phyloP scores from a whole-genome alignment of 139 green algal genomes.

The Chlorella sp. region DNA sequence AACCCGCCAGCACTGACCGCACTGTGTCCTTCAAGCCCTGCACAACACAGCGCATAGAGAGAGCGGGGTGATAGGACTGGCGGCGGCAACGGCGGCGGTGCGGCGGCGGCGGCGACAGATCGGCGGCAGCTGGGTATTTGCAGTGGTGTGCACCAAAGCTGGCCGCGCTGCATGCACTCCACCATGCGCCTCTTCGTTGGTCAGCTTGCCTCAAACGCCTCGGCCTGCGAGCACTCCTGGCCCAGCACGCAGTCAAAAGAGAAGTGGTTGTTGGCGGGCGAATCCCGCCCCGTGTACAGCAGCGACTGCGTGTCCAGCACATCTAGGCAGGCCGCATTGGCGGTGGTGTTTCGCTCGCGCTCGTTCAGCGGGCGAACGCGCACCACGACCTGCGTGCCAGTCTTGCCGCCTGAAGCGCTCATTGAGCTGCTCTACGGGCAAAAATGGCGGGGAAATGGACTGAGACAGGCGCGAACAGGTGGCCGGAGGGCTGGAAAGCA shows the following conservation, averaged over 20 bases:
- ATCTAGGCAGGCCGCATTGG: neutral
- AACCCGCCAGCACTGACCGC: slow-evolving; percentile 54
- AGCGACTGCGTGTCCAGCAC: neutral
- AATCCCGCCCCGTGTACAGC: slow-evolving; percentile 1
- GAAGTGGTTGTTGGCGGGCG: slow-evolving; percentile 41
- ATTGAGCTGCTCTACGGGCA: no score
- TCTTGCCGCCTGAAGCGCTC: neutral
- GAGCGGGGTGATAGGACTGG: neutral
- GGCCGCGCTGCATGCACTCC: no score
- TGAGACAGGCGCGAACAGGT: no score
- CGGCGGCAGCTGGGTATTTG: neutral
- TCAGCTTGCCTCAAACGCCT: slow-evolving; percentile 32
- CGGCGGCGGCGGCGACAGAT: neutral
- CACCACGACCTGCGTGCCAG: slow-evolving; percentile 4
- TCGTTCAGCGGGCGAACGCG: slow-evolving; percentile 13
- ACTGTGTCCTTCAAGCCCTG: slow-evolving; percentile 59
- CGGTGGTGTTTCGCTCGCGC: neutral
- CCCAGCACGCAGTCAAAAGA: slow-evolving; percentile 58
- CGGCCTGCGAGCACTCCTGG: slow-evolving; percentile 53
- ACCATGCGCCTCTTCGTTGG: neutral
- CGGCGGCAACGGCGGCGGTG: neutral
- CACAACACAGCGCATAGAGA: slow-evolving; percentile 51
- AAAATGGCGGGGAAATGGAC: no score
- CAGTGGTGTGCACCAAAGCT: no score
- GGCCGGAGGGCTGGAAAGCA: no score